Evolutionary conservation across 2,329 filamentous ascomycete genomes (phyloP).

Genomic region (Xylaria sp.): DNA sequence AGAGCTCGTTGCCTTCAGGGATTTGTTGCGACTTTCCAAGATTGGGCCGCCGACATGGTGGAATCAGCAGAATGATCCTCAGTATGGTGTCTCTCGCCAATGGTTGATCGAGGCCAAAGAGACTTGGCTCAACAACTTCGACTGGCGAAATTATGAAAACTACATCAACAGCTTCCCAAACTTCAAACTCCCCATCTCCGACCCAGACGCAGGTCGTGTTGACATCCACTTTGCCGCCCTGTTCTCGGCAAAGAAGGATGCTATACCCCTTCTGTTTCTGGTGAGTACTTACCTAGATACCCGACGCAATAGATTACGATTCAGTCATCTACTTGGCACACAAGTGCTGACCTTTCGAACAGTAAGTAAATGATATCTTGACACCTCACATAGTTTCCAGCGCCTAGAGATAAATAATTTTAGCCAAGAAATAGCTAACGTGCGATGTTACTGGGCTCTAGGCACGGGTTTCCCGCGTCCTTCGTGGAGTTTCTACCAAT

Average conservation of each 20-base stretch:
- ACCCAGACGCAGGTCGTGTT: background rate
- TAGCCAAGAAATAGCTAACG: background rate
- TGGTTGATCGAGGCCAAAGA: slow-evolving; percentile 20
- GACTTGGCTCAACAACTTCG: slow-evolving; percentile 6
- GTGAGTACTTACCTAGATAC: background rate
- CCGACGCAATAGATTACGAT: background rate
- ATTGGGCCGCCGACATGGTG: slow-evolving; percentile 1
- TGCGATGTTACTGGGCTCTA: background rate
- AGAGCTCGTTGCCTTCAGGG: background rate
- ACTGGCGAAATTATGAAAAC: slow-evolving; percentile 12
- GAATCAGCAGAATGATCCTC: slow-evolving; percentile 5
- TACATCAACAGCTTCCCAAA: slow-evolving; percentile 15
- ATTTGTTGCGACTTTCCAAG: background rate
- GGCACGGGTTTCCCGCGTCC: background rate
- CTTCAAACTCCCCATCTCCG: slow-evolving; percentile 1
- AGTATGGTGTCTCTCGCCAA: slow-evolving; percentile 4
- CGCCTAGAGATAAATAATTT: background rate
- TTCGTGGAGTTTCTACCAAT: slow-evolving; percentile 9
- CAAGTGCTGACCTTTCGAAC: background rate
- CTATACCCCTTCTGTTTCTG: background rate
- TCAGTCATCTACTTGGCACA: background rate
- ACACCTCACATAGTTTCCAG: background rate
- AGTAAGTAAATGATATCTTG: background rate
- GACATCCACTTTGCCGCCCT: slow-evolving; percentile 8
- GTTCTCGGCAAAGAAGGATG: slow-evolving; percentile 8